A percentile compares a stretch with the other conserved stretches of the same genome.
phyloP scores from a whole-genome alignment of 768 basidiomycete species.

The Epithele typhae region DNA sequence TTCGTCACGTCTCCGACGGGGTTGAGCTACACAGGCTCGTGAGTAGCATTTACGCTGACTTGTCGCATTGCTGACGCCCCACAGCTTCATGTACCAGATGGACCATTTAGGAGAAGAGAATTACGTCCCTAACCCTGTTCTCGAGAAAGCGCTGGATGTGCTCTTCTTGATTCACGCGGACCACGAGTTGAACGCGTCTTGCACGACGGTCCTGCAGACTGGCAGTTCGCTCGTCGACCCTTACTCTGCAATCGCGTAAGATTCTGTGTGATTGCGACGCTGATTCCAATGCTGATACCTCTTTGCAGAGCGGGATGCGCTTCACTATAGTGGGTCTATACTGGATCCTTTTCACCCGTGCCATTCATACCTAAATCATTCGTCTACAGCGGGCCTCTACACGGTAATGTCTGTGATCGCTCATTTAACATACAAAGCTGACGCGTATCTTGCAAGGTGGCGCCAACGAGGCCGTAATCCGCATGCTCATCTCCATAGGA shows the following conservation, averaged over 20 bases:
- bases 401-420: slow-evolving; percentile 40
- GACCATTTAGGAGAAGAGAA: slow-evolving; percentile 72
- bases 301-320: slow-evolving; percentile 71
- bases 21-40: slow-evolving; percentile 82
- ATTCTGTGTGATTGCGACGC: neutral
- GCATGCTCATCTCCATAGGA: slow-evolving; percentile 89
- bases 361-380: neutral
- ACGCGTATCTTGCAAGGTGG: slow-evolving; percentile 48
- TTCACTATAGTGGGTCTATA: slow-evolving; percentile 72
- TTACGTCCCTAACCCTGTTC: slow-evolving; percentile 78
- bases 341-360: neutral
- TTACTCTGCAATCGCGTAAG: slow-evolving; percentile 76
- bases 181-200: slow-evolving; percentile 85
- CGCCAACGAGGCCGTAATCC: slow-evolving; percentile 91
- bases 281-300: neutral
- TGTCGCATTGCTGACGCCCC: neutral
- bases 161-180: slow-evolving; percentile 88
- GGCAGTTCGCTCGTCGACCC: slow-evolving; percentile 89
- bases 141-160: slow-evolving; percentile 84
- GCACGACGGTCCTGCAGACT: slow-evolving; percentile 84
- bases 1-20: slow-evolving; percentile 84
- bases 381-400: slow-evolving; percentile 57
- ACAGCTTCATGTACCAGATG: slow-evolving; percentile 86
- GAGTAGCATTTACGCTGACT: slow-evolving; percentile 22
- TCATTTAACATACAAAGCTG: neutral